Evolutionary conservation across 208 protist genomes (phyloP).

Genomic region (Naegleria fowleri): DNA sequence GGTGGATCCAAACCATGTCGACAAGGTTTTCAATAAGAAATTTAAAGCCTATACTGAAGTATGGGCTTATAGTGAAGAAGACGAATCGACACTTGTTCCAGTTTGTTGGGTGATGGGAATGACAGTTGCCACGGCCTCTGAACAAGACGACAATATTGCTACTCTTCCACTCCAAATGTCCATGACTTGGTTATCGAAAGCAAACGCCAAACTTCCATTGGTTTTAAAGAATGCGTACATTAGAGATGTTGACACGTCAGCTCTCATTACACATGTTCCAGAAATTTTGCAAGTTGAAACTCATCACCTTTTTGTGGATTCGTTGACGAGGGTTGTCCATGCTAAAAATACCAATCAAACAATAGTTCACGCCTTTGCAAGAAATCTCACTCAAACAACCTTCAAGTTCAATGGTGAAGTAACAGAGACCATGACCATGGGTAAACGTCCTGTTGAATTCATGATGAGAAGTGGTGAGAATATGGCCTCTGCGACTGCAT

Average conservation of each 20-base stretch:
- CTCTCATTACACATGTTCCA: neutral
- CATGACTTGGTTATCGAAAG: neutral
- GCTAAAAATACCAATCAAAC: neutral
- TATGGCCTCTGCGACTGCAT: neutral
- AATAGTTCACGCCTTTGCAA: neutral
- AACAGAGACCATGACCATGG: neutral
- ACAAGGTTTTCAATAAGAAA: neutral
- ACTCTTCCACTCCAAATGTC: neutral
- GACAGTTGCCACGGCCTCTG: neutral
- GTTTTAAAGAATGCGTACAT: neutral
- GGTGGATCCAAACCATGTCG: neutral
- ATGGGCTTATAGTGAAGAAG: neutral
- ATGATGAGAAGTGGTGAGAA: neutral
- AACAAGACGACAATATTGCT: neutral
- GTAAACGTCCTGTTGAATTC: neutral
- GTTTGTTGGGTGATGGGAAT: neutral
- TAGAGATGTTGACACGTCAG: neutral
- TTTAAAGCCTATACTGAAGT: slow-evolving; percentile 20
- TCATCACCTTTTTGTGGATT: neutral
- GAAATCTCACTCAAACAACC: neutral
- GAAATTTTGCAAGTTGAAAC: neutral
- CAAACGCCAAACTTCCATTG: neutral
- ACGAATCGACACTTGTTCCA: neutral
- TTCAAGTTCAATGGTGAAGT: neutral
- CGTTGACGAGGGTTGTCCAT: neutral